phyloP scores from a whole-genome alignment of 352 stramenopile genomes.

The Globisporangium echinulatum region DNA sequence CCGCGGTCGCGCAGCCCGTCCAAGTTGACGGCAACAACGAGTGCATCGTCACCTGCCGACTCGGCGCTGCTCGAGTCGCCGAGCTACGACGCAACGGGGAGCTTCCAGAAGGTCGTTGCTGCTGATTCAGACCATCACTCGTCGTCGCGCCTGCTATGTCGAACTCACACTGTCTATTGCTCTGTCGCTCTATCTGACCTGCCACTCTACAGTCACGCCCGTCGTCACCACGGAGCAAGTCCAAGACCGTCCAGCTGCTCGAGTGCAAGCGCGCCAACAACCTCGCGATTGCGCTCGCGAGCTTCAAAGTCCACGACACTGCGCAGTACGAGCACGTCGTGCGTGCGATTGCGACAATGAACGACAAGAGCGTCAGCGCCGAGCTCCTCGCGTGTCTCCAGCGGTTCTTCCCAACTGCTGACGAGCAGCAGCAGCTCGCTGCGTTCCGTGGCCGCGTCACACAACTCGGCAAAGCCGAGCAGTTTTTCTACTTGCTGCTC shows the following conservation, averaged over 20 bases:
- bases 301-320: conserved; percentile 66
- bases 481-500: conserved; percentile 63
- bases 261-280: conserved; percentile 81
- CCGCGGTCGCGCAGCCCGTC: conserved; percentile 32
- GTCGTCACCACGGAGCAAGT: conserved; percentile 63
- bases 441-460: conserved; percentile 34
- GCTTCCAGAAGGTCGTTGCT: conserved; percentile 56
- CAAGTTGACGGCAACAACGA: conserved; percentile 13
- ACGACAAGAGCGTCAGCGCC: conserved; percentile 48
- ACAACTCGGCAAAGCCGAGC: conserved; percentile 60
- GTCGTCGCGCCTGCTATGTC: neutral
- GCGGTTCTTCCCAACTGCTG: conserved; percentile 66
- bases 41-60: neutral
- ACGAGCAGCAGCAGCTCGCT: conserved; percentile 43
- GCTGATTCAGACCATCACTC: too few relatives aligned
- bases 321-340: conserved; percentile 52
- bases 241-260: conserved; percentile 70
- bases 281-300: conserved; percentile 58
- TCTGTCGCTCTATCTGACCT: neutral
- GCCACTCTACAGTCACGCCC: conserved; percentile 32
- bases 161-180: neutral
- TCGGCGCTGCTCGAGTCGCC: conserved; percentile 4
- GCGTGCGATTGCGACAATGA: conserved; percentile 48
- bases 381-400: conserved; percentile 66
- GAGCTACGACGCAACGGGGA: conserved; percentile 1